Evolutionary conservation across 805 yeast species (phyloP).

Genomic region (Maudiozyma serrabonitensis): DNA sequence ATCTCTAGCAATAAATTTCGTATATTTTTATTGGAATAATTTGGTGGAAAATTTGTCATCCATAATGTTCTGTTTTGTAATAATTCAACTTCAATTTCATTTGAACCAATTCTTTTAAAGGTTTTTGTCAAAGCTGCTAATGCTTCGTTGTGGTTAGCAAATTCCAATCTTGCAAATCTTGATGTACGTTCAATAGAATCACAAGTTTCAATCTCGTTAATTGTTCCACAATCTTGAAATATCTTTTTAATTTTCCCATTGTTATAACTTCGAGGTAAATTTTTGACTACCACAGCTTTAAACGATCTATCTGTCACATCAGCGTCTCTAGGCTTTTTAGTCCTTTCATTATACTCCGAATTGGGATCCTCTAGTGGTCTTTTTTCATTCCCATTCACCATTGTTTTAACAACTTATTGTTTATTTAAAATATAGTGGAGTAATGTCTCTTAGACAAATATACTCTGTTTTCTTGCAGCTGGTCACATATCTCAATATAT

Average conservation of each 20-base stretch:
- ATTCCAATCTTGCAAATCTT: conserved; percentile 49
- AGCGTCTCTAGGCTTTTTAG: neutral
- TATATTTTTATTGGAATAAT: conserved; percentile 33
- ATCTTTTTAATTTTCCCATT: conserved; percentile 34
- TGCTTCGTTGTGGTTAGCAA: conserved; percentile 37
- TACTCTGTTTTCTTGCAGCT: no score
- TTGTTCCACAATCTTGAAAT: conserved; percentile 54
- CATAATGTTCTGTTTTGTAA: conserved; percentile 48
- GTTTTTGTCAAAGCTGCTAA: conserved; percentile 54
- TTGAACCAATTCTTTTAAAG: conserved; percentile 35
- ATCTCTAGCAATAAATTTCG: conserved; percentile 35
- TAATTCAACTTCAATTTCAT: conserved; percentile 38
- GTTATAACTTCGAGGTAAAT: conserved; percentile 34
- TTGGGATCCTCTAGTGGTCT: neutral
- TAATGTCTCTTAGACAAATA: no score
- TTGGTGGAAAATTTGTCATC: conserved; percentile 67
- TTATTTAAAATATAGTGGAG: no score
- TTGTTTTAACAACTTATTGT: no score
- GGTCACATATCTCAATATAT: no score
- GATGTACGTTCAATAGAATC: conserved; percentile 12
- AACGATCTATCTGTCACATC: conserved; percentile 38
- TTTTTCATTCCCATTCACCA: conserved; percentile 5
- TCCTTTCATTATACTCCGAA: conserved; percentile 1
- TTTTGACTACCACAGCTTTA: conserved; percentile 43
- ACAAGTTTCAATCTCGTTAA: conserved; percentile 30